These are phyloP conservation scores for Urostyla sp. DNA, from an alignment of 73 alveolate species.

Conservation along the genomic window DNA sequence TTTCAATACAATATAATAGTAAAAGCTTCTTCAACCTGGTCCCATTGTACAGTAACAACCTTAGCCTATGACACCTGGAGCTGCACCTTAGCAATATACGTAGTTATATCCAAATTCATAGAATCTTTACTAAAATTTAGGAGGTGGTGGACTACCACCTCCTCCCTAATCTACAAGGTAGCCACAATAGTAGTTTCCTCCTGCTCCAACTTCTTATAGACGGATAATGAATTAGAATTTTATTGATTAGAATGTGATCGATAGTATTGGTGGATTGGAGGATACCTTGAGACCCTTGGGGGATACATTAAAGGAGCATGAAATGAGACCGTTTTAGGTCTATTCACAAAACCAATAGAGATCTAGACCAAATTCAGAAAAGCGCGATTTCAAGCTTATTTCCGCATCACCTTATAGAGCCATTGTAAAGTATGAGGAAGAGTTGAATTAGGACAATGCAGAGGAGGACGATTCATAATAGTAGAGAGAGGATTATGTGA, in stretches of 20 bases:
- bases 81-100: too few relatives aligned
- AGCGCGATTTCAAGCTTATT: neutral
- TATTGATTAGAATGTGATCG: slow-evolving; percentile 1
- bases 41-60: too few relatives aligned
- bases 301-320: slow-evolving; percentile 46
- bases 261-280: slow-evolving; percentile 51
- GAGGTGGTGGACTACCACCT: neutral
- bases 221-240: neutral
- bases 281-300: slow-evolving; percentile 48
- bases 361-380: slow-evolving; percentile 8
- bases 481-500: slow-evolving; percentile 42
- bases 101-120: too few relatives aligned
- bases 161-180: neutral
- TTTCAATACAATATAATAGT: neutral
- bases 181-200: neutral
- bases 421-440: slow-evolving; percentile 6
- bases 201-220: slow-evolving; percentile 34
- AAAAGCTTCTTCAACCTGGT: neutral
- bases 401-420: slow-evolving; percentile 56
- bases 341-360: slow-evolving; percentile 40
- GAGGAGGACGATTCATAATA: neutral
- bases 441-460: neutral
- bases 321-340: slow-evolving; percentile 51
- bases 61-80: too few relatives aligned
- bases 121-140: neutral